These are phyloP conservation scores for Alternaria incomplexa DNA, from an alignment of 2,329 filamentous ascomycete genomes.

Conservation along the genomic window DNA sequence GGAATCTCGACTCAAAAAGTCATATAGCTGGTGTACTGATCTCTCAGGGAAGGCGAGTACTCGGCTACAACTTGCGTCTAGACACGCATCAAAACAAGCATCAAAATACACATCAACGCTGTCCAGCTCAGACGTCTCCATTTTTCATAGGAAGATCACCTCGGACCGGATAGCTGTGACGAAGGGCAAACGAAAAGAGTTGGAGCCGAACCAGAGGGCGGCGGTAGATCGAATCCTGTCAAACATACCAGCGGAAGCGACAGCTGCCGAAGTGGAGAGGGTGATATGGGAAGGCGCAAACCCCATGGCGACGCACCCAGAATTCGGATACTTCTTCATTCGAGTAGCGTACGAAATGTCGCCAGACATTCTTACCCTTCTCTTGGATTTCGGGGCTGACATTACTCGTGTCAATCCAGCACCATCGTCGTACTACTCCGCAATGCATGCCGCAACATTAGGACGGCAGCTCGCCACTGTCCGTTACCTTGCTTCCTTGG, in stretches of 20 bases:
- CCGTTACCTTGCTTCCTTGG: slow-evolving; percentile 32
- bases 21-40: slow-evolving; percentile 32
- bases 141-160: slow-evolving; percentile 34
- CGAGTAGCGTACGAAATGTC: slow-evolving; percentile 38
- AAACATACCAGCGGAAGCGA: slow-evolving; percentile 32
- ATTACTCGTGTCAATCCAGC: slow-evolving; percentile 22
- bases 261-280: slow-evolving; percentile 32
- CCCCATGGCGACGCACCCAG: slow-evolving; percentile 36
- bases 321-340: slow-evolving; percentile 39
- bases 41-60: slow-evolving; percentile 22
- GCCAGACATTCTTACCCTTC: slow-evolving; percentile 24
- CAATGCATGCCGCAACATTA: slow-evolving; percentile 37
- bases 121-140: slow-evolving; percentile 33
- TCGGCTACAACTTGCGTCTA: slow-evolving; percentile 1
- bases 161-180: slow-evolving; percentile 39
- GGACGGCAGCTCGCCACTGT: slow-evolving; percentile 35
- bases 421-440: slow-evolving; percentile 27
- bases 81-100: slow-evolving; percentile 10
- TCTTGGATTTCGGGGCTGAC: slow-evolving; percentile 42
- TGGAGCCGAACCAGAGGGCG: slow-evolving; percentile 30
- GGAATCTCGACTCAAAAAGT: slow-evolving; percentile 26
- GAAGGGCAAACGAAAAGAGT: slow-evolving; percentile 31
- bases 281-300: slow-evolving; percentile 41
- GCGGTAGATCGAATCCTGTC: slow-evolving; percentile 38
- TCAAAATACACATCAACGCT: slow-evolving; percentile 28